phyloP scores from a whole-genome alignment of 129 eudicot genomes.

The Chrysanthemum seticuspe region DNA sequence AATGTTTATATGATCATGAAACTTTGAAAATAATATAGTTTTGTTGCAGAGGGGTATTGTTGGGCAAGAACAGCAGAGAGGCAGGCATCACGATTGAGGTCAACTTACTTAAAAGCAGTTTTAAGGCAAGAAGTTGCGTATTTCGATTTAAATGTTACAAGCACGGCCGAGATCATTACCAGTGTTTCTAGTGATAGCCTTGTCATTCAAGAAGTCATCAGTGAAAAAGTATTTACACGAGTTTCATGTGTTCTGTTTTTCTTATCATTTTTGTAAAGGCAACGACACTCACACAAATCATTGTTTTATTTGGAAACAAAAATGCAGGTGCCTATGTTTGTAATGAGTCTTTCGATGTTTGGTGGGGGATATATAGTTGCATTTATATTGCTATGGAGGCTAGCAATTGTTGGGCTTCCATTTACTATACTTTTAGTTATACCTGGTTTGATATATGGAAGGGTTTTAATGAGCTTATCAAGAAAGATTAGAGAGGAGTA shows the following conservation, averaged over 20 bases:
- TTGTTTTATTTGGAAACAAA: background rate
- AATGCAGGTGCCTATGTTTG: constrained; percentile 38
- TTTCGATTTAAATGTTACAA: constrained; percentile 49
- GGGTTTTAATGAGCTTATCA: constrained; percentile 39
- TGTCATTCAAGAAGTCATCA: constrained; percentile 55
- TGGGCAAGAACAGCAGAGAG: constrained; percentile 35
- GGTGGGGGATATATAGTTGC: constrained; percentile 36
- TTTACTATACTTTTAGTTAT: constrained; percentile 37
- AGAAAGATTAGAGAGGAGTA: constrained; percentile 27
- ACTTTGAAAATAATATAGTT: too few relatives aligned
- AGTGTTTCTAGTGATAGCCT: constrained; percentile 59
- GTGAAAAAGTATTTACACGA: constrained; percentile 45
- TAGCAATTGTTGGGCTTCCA: constrained; percentile 52
- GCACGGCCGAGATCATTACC: constrained; percentile 52
- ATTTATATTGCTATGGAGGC: constrained; percentile 46
- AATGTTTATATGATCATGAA: too few relatives aligned
- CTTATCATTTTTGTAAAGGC: too few relatives aligned
- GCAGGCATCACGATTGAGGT: constrained; percentile 45
- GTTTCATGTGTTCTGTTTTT: too few relatives aligned
- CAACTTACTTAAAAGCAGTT: constrained; percentile 58
- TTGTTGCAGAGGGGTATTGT: constrained; percentile 49
- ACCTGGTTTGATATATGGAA: constrained; percentile 46
- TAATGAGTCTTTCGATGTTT: constrained; percentile 33
- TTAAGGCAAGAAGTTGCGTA: constrained; percentile 58
- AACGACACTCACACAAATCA: too few relatives aligned